Base-by-base conservation (phyloP, 352 stramenopile genomes). In the Chrysophaeum taylorii region DNA sequence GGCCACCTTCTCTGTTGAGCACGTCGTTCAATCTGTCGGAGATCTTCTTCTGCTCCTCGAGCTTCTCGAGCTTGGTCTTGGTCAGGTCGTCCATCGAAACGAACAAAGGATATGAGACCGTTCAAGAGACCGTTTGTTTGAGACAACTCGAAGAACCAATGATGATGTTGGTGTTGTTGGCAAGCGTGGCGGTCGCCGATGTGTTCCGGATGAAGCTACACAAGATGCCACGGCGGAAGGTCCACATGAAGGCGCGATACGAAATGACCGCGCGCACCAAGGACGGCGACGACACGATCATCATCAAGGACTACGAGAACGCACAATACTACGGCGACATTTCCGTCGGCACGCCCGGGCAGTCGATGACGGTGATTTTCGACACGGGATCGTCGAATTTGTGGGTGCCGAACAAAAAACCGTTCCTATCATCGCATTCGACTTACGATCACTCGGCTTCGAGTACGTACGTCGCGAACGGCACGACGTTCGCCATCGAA, bases 331-430 rank as follows among this genome's bases (percentile, higher is more conserved):
- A 93, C 74, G 91, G 92, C 16, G 77, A 86, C 27, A 87, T 98
- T 45, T 81, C 85, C 38, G 72, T 95, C n/a, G 92, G 93, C 21
- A 93, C 82, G 42, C 93, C 93, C 45, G 78, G 81, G 0, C 92
- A 97, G 77, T 87, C 75, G 0, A 95, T 97, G 73, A 79, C 85
- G 16, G 93, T 98, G 23, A 95, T 98, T 63, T 98, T 97, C 71
- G 93, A 98, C 79, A 98, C 93, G 15, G 93, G 93, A 31, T 95
- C 84, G n/a, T 93, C 83, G 74, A 96, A 97, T 78, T 75, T 98
- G 16, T 98, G 94, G 94, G 91, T 98, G 2, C 91, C 89, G 16
- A 66, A 66, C 57, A 42, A 42, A n/a, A 27, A 84, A 89, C 77
- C 77, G 73, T 60, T 81, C 85, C 57, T 92, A 89, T 77, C 84